These are phyloP conservation scores for Syzygium grande DNA, from an alignment of 345 rosid genomes.

Conservation along the genomic window DNA sequence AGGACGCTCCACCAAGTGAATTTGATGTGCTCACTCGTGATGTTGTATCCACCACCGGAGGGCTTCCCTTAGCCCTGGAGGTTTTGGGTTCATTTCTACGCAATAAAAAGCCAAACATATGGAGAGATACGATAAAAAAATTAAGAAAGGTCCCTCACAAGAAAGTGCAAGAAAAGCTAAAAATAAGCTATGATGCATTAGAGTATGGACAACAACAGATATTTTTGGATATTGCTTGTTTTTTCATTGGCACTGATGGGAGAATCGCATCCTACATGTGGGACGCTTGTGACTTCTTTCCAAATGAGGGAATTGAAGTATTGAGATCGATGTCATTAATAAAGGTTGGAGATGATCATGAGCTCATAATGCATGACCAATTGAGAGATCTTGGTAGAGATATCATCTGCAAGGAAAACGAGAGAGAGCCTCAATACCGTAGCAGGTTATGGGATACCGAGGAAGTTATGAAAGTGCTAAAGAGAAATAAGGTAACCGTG, in stretches of 20 bases:
- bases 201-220: not conserved
- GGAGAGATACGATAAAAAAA: not conserved
- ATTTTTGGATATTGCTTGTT: not conserved
- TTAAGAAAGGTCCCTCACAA: not conserved
- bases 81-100: not conserved
- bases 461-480: not conserved
- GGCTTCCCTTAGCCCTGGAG: not conserved
- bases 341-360: not conserved
- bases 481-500: not conserved
- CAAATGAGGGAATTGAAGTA: fast-evolving
- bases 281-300: not conserved
- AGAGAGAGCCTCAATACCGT: not conserved
- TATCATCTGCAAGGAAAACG: not conserved
- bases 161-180: not conserved
- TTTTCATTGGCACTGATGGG: not conserved
- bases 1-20: not conserved
- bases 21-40: not conserved
- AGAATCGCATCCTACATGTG: not conserved
- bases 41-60: not conserved
- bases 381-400: conserved; percentile 1
- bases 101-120: not conserved
- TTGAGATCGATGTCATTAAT: not conserved
- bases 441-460: not conserved
- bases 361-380: not conserved
- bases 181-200: not conserved